Evolutionary conservation across 2,329 filamentous ascomycete species (phyloP), one percentile per base, ranked within the genome.

Genomic region (Coccinonectria pachysandricola): DNA sequence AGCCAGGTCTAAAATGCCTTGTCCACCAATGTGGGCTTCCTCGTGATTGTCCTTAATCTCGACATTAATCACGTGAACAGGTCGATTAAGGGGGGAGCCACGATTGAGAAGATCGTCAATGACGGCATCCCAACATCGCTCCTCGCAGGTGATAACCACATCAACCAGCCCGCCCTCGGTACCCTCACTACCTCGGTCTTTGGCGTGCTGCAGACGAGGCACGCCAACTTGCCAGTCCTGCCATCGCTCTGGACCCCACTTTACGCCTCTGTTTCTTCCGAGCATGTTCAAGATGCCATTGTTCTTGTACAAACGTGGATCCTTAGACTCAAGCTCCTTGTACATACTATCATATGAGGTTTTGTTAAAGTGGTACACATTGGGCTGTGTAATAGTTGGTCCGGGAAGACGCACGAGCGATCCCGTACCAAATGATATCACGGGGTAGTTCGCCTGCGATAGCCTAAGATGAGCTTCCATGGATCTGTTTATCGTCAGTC

Each of bases 41-140:
- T 98, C 88, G 49, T 96, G 91, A 49, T 96, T 98, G 58, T 98
- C 91, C 54, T 82, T 88, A 49, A 98, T 98, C 52, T 98, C 91
- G 28, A 98, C 80, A 46, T 98, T 98, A 64, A 98, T 93, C 30
- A 98, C 84, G 51, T 98, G 91, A 1, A 98, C 91, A 0, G 91
- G 87, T 3, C 85, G 68, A 54, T 98, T 98, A 31, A 98, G 64
- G 4, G 83, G 80, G 0, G 80, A 75, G 6, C 88, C 91, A 36
- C 92, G 74, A 45, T 76, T 82, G 36, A 94, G 73, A 27, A 98
- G 64, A 52, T 98, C 88, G 46, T 98, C 91, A 8, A 98, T 71
- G 17, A 98, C 91, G 4, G 91, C 87, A 56, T 98, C 91, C 85
- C 92, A 98, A 52, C 91, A 98, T 34, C 91, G 70, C 59, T 98